phyloP scores from a whole-genome alignment of 148 eudicot species.

The Polygonum maritimum region DNA sequence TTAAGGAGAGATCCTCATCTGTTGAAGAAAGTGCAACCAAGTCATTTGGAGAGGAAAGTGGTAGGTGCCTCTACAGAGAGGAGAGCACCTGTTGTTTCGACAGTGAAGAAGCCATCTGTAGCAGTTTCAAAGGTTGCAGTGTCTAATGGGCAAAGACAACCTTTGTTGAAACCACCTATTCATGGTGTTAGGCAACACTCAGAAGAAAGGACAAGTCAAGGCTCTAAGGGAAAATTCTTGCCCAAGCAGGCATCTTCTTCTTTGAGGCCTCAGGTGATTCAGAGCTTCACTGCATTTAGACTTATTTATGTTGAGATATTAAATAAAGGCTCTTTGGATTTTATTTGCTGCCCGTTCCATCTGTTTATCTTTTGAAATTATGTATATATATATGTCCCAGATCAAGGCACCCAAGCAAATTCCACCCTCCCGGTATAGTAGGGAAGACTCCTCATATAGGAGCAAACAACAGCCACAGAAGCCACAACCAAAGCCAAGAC shows the following conservation, averaged over 20 bases:
- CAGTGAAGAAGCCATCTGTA: conserved; percentile 18
- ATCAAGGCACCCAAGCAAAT: conserved; percentile 32
- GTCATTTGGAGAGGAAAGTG: conserved; percentile 6
- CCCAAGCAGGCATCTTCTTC: conserved; percentile 26
- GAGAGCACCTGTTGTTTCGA: conserved; percentile 10
- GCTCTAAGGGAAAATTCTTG: conserved; percentile 24
- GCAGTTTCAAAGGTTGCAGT: conserved; percentile 26
- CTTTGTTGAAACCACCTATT: conserved; percentile 25
- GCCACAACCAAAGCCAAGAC: conserved; percentile 30
- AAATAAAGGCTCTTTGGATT: background rate
- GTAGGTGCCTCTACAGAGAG: conserved; percentile 11
- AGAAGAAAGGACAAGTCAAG: conserved; percentile 29
- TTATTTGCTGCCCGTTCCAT: conserved; percentile 1
- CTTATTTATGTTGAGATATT: background rate
- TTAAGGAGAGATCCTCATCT: conserved; percentile 29
- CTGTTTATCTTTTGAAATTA: background rate
- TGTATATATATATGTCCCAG: conserved; percentile 20
- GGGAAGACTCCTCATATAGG: conserved; percentile 32
- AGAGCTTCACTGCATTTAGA: background rate
- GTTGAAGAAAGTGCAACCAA: conserved; percentile 23
- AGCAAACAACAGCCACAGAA: conserved; percentile 37
- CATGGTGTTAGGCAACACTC: conserved; percentile 23
- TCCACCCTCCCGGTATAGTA: conserved; percentile 25
- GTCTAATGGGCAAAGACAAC: conserved; percentile 34
- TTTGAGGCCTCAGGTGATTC: conserved; percentile 47